These are phyloP conservation scores for Domatiomyces catenatus DNA, from an alignment of 2,329 filamentous ascomycete species.

Conservation along the genomic window DNA sequence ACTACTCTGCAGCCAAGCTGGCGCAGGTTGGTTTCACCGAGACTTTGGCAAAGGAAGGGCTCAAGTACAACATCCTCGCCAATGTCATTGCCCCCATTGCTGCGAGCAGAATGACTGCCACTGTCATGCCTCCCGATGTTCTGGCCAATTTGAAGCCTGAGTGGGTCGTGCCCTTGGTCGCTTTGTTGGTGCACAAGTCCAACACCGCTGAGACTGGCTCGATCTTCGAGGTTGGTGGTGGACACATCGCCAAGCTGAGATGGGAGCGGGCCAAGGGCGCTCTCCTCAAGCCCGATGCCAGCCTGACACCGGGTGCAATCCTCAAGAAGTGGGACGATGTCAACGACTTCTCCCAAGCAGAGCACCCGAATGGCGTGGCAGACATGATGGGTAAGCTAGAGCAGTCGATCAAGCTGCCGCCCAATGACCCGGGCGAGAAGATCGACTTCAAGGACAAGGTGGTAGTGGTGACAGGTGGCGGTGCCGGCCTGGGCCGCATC, in stretches of 20 bases:
- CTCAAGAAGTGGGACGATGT: constrained; percentile 81
- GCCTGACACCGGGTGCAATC: constrained; percentile 74
- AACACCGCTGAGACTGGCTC: constrained; percentile 69
- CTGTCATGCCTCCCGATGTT: constrained; percentile 87
- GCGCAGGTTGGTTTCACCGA: constrained; percentile 94
- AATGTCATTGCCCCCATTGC: constrained; percentile 95
- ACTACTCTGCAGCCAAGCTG: constrained; percentile 94
- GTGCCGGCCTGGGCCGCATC: constrained; percentile 77
- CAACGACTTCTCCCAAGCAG: constrained; percentile 67
- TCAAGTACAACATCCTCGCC: constrained; percentile 92
- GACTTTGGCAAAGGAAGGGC: constrained; percentile 91
- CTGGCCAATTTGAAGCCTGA: constrained; percentile 75
- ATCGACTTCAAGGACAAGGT: constrained; percentile 74
- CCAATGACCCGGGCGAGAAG: constrained; percentile 56
- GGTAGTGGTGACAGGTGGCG: constrained; percentile 72
- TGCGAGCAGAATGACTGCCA: constrained; percentile 88
- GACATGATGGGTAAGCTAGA: constrained; percentile 81
- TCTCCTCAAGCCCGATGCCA: constrained; percentile 74
- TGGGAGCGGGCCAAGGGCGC: constrained; percentile 90
- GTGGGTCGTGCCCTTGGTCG: constrained; percentile 89
- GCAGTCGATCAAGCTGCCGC: constrained; percentile 57
- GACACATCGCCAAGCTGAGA: constrained; percentile 78
- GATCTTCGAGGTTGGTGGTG: constrained; percentile 89
- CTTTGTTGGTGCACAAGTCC: constrained; percentile 69
- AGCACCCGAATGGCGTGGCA: constrained; percentile 69